Percentiles rank a stretch among this genome's conserved stretches.
Evolutionary conservation across 139 green algal genomes (phyloP).

Genomic region (Cymbomonas tetramitiformis): DNA sequence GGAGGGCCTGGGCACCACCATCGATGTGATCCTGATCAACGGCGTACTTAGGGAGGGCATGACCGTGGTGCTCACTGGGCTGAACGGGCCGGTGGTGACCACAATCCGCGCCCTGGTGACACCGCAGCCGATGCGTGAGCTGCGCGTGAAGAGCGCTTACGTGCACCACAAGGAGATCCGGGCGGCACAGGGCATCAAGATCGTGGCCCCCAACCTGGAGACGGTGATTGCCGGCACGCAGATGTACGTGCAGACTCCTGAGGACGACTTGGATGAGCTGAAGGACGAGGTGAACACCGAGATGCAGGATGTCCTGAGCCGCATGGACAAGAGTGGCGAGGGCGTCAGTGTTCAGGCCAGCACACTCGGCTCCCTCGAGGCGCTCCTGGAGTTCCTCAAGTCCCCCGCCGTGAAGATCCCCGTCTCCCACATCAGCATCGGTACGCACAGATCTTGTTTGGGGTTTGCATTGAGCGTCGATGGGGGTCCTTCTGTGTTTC

Average conservation of each 20-base stretch:
- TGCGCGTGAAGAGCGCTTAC: slow-evolving; percentile 81
- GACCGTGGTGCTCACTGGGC: slow-evolving; percentile 39
- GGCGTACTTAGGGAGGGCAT: slow-evolving; percentile 68
- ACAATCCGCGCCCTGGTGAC: slow-evolving; percentile 87
- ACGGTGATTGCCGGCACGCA: slow-evolving; percentile 76
- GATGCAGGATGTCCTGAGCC: slow-evolving; percentile 46
- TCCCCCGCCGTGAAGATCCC: slow-evolving; percentile 61
- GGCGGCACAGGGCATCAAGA: slow-evolving; percentile 82
- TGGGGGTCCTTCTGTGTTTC: no score
- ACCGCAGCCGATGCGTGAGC: slow-evolving; percentile 79
- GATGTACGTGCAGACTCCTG: slow-evolving; percentile 49
- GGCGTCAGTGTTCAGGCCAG: slow-evolving; percentile 91
- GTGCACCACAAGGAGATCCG: slow-evolving; percentile 93
- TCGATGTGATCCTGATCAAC: slow-evolving; percentile 95
- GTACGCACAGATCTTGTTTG: no score
- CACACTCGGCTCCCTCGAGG: slow-evolving; percentile 94
- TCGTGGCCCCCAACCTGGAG: slow-evolving; percentile 79
- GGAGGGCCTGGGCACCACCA: slow-evolving; percentile 91
- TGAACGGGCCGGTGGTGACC: slow-evolving; percentile 65
- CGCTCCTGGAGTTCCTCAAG: slow-evolving; percentile 85
- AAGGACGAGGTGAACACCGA: slow-evolving; percentile 82
- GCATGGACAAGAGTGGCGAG: slow-evolving; percentile 63
- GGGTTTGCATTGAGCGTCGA: no score
- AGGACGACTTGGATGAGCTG: slow-evolving; percentile 84
- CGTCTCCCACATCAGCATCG: slow-evolving; percentile 85